These are phyloP conservation scores for Rosa persica DNA, from an alignment of 306 rosid species.

Conservation along the genomic window DNA sequence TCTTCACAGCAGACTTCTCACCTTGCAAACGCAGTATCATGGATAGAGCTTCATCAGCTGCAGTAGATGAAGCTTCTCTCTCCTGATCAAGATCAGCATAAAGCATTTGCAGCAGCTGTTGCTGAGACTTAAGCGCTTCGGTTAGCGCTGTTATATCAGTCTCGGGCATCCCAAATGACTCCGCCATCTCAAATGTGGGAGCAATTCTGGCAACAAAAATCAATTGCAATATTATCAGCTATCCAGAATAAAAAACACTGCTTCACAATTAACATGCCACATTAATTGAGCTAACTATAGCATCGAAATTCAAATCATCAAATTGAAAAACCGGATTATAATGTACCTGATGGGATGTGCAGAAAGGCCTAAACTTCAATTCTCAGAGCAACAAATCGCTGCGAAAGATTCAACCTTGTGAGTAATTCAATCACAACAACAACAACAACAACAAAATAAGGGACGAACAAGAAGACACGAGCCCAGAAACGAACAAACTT, in stretches of 20 bases:
- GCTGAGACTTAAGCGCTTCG: constrained; percentile 73
- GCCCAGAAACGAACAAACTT: neutral
- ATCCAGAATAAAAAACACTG: neutral
- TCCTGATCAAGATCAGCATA: constrained; percentile 78
- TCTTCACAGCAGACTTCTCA: constrained; percentile 86
- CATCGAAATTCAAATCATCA: neutral
- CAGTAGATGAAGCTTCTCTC: constrained; percentile 86
- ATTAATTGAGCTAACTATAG: neutral
- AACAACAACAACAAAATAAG: neutral
- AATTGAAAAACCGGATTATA: neutral
- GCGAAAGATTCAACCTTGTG: neutral
- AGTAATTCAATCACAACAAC: neutral
- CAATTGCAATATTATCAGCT: neutral
- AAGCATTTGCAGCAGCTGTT: constrained; percentile 75
- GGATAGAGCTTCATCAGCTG: constrained; percentile 85
- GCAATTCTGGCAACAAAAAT: constrained; percentile 30
- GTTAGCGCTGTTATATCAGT: constrained; percentile 51
- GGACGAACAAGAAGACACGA: neutral
- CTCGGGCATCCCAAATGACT: constrained; percentile 50
- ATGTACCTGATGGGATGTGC: neutral
- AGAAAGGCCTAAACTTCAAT: constrained; percentile 13
- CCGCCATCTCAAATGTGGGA: constrained; percentile 35
- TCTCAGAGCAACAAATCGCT: neutral
- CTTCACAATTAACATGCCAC: neutral
- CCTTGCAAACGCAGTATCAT: constrained; percentile 94